Evolutionary conservation across 345 rosid species (phyloP), one percentile per base, ranked within the genome.

Genomic region (Atalantia buxifolia): DNA sequence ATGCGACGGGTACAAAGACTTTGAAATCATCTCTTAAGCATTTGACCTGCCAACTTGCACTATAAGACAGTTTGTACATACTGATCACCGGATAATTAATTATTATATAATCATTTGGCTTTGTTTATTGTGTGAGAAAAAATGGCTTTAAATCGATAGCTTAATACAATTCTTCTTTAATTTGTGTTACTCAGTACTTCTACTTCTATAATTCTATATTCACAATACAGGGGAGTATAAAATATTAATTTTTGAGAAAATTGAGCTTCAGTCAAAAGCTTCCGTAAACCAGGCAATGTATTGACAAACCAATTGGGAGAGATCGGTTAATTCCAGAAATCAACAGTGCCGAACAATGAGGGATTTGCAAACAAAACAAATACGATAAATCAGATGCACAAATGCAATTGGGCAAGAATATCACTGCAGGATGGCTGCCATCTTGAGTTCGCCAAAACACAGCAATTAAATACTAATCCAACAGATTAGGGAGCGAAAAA

Each of bases 401-500:
- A 62, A 28, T 63, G 70, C 61, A 75, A 28, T 59, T 64, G 62
- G 5, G 27, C 72, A 66, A 53, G 64, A 66, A 76, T 66, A 55
- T 53, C 78, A 76, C 61, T 22, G 65, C 53, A 57, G 33, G 33
- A 57, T 64, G 53, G 16, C 73, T 56, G 27, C 59, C 4, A 66
- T 74, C 69, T 67, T 56, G 48, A 71, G 62, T 57, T 64, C 50
- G 68, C 60, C 50, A 69, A 66, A 69, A 40, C 79, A 81, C 56
- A 31, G 59, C 59, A 78, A 22, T 57, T 18, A 48, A 28, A 42
- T 12, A 13, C 50, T 75, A 76, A 70, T 80, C 55, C 65, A 22
- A 72, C 68, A 55, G 64, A n/a, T 21, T 27, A 25, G 56, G 33
- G 38, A 40, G 65, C 48, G 13, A 38, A 72, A 31, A 55, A 67